A percentile compares a stretch with the other conserved stretches of the same genome.
Conservation (phyloP, 768 basidiomycete genomes). For the Leccinum subtestaceum region DNA sequence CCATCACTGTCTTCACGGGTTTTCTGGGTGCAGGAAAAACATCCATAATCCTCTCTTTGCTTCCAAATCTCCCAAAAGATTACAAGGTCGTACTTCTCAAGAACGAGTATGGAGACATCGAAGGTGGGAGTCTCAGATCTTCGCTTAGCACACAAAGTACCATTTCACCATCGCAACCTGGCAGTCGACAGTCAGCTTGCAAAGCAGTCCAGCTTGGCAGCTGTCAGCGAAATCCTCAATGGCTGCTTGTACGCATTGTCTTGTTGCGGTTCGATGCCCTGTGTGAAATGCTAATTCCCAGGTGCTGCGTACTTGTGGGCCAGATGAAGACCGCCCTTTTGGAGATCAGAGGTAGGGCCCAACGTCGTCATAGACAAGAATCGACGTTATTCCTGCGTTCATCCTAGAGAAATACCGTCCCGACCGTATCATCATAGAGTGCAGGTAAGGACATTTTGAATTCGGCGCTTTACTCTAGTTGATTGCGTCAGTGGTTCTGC, state of each 20-base stretch:
- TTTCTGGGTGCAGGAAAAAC: constrained; percentile 85
- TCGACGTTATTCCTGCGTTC: not conserved
- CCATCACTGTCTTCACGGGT: constrained; percentile 94
- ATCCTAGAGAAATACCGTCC: constrained; percentile 72
- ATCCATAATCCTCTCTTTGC: constrained; percentile 75
- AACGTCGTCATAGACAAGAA: not conserved
- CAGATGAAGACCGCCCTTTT: constrained; percentile 89
- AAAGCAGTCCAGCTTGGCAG: constrained; percentile 75
- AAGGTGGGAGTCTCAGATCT: constrained; percentile 48
- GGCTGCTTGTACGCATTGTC: constrained; percentile 75
- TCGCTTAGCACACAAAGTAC: not conserved
- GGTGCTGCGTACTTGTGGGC: constrained; percentile 93
- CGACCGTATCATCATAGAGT: constrained; percentile 93
- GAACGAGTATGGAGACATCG: constrained; percentile 94
- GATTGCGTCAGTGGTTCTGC: constrained; percentile 70
- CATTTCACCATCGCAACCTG: constrained; percentile 5
- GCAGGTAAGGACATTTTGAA: constrained; percentile 57
- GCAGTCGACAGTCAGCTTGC: constrained; percentile 90
- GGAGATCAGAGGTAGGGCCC: constrained; percentile 73
- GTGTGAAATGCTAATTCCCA: constrained; percentile 26
- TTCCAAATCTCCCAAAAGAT: constrained; percentile 77
- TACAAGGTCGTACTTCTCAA: constrained; percentile 91
- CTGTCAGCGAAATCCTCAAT: constrained; percentile 91
- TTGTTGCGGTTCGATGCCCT: not conserved
- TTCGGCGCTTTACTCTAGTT: not conserved